Evolutionary conservation across 768 basidiomycete species (phyloP).

Genomic region (Auricularia cornea): DNA sequence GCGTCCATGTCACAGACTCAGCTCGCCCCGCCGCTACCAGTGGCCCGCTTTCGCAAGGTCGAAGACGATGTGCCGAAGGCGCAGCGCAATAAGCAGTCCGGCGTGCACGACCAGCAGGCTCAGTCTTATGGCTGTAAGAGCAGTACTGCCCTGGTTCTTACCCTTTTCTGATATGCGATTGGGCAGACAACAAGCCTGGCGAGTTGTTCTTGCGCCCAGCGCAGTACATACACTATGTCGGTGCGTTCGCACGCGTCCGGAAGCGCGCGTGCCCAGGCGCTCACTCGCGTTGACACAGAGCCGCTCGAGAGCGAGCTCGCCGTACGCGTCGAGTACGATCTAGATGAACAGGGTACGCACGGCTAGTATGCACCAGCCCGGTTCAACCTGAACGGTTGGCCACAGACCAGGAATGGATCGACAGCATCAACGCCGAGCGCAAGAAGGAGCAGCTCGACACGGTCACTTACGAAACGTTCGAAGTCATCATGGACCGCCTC

Average conservation of each 20-base stretch:
- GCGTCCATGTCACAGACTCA: not conserved
- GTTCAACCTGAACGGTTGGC: conserved; percentile 1
- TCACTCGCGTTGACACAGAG: conserved; percentile 37
- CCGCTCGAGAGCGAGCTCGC: conserved; percentile 89
- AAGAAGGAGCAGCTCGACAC: conserved; percentile 63
- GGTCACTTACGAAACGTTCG: conserved; percentile 81
- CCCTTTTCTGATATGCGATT: no score
- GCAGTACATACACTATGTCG: conserved; percentile 86
- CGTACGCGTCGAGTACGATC: conserved; percentile 95
- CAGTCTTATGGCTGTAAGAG: conserved; percentile 65
- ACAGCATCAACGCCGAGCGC: conserved; percentile 71
- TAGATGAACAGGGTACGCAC: conserved; percentile 90
- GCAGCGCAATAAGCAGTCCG: conserved; percentile 39
- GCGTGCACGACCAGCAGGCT: conserved; percentile 55
- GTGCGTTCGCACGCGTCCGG: conserved; percentile 32
- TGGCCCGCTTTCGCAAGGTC: conserved; percentile 28
- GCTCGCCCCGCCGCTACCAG: not conserved
- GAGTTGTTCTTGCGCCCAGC: conserved; percentile 64
- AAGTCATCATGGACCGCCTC: conserved; percentile 92
- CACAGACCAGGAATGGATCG: conserved; percentile 91
- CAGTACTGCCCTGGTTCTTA: no score
- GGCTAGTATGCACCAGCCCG: not conserved
- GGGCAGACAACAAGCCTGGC: conserved; percentile 52
- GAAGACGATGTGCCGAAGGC: conserved; percentile 45
- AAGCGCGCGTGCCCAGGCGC: conserved; percentile 9